These are phyloP conservation scores for Oemleria cerasiformis DNA, from an alignment of 306 rosid genomes.

Conservation along the genomic window DNA sequence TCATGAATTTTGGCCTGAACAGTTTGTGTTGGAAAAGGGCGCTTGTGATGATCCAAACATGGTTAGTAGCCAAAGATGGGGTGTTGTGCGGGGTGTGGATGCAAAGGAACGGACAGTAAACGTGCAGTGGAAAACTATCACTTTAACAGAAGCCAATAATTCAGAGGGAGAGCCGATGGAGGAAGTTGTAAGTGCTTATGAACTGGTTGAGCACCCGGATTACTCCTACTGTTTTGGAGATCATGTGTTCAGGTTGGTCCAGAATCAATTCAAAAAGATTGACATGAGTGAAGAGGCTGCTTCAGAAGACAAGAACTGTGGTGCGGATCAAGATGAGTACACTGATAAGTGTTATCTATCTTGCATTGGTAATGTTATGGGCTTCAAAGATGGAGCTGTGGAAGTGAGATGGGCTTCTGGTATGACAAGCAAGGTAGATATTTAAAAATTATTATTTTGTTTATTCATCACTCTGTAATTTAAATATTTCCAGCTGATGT, in stretches of 20 bases:
- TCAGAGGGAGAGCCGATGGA: conserved; percentile 43
- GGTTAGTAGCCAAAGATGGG: conserved; percentile 66
- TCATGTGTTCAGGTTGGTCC: conserved; percentile 68
- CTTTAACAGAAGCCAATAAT: conserved; percentile 30
- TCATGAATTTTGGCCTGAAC: conserved; percentile 92
- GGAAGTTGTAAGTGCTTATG: conserved; percentile 91
- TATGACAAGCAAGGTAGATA: conserved; percentile 62
- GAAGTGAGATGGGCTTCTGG: conserved; percentile 96
- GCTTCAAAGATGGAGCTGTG: conserved; percentile 65
- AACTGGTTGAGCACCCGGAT: conserved; percentile 85
- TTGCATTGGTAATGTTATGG: conserved; percentile 62
- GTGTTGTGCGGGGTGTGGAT: conserved; percentile 76
- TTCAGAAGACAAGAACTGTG: conserved; percentile 30
- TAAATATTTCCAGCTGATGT: conserved; percentile 20
- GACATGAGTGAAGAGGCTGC: conserved; percentile 36
- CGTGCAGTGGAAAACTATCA: conserved; percentile 62
- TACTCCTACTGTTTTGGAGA: conserved; percentile 75
- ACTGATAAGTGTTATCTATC: conserved; percentile 49
- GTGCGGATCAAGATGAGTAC: conserved; percentile 31
- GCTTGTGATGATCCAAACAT: conserved; percentile 60
- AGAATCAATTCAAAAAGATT: conserved; percentile 39
- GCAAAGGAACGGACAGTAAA: conserved; percentile 80
- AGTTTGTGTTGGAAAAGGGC: conserved; percentile 76
- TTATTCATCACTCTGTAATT: conserved; percentile 8
- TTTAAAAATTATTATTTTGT: conserved; percentile 3